phyloP scores from a whole-genome alignment of 495 filamentous ascomycete genomes.

The Penicillium atrosanguineum region DNA sequence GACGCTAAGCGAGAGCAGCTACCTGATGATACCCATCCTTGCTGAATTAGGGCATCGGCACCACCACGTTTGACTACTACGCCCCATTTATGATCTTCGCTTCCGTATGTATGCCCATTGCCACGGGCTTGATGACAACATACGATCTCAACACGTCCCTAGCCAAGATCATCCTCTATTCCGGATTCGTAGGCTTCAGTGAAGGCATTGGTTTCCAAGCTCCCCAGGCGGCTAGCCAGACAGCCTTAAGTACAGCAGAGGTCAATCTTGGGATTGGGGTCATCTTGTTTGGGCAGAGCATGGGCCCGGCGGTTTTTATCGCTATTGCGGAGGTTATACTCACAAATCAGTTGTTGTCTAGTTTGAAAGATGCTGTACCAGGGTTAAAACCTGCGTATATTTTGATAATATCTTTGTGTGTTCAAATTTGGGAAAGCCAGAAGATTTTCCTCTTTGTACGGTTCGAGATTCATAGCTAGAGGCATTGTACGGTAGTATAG shows the following conservation, averaged over 20 bases:
- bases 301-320: conserved; percentile 30
- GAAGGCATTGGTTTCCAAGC: conserved; percentile 37
- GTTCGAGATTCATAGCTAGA: no score
- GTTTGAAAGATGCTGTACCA: conserved; percentile 36
- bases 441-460: no score
- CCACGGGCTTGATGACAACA: conserved; percentile 36
- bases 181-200: conserved; percentile 31
- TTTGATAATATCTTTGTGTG: no score
- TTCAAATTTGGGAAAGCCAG: no score
- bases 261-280: conserved; percentile 18
- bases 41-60: conserved; percentile 33
- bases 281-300: conserved; percentile 21
- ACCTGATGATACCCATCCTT: conserved; percentile 34
- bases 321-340: conserved; percentile 33
- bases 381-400: conserved; percentile 31
- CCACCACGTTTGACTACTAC: conserved; percentile 46
- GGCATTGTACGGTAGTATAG: no score
- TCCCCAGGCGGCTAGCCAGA: conserved; percentile 33
- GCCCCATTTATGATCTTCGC: conserved; percentile 41
- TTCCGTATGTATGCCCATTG: conserved; percentile 34
- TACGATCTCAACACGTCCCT: conserved; percentile 15
- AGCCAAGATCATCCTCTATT: conserved; percentile 26
- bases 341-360: conserved; percentile 32
- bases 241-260: conserved; percentile 17
- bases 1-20: conserved; percentile 22